phyloP scores from a whole-genome alignment of 208 protist species.

The Wallacemonas sp. region DNA sequence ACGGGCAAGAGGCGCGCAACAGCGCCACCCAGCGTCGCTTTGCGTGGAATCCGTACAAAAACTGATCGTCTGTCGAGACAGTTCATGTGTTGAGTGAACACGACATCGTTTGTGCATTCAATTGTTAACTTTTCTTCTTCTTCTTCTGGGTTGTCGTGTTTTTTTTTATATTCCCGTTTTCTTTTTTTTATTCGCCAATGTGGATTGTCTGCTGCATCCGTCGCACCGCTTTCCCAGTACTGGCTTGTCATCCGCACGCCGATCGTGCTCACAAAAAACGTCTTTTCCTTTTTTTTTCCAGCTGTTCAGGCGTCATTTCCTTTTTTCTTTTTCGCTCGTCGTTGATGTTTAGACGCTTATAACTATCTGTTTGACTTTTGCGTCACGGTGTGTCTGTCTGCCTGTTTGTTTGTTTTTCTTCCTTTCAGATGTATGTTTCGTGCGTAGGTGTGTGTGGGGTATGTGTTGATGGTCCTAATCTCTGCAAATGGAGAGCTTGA shows the following conservation, averaged over 20 bases:
- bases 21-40: conserved; percentile 20
- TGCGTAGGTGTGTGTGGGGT: not conserved
- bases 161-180: not conserved
- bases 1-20: not conserved
- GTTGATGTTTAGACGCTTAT: not conserved
- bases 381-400: not conserved
- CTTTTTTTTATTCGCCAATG: conserved; percentile 9
- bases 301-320: not conserved
- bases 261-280: not conserved
- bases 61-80: not conserved
- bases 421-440: not conserved
- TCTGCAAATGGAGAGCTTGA: too few relatives aligned
- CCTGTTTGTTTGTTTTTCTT: conserved; percentile 7
- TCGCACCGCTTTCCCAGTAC: too few relatives aligned
- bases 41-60: conserved; percentile 37
- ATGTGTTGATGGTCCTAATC: not conserved
- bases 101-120: not conserved
- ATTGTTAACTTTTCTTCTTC: not conserved
- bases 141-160: not conserved
- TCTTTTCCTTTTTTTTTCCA: conserved; percentile 5
- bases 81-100: not conserved
- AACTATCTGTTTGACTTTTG: not conserved
- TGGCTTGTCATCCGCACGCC: too few relatives aligned
- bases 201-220: too few relatives aligned
- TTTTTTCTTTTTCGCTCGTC: not conserved